Base-by-base conservation (phyloP, 345 rosid species). In the Sisymbrium irio region DNA sequence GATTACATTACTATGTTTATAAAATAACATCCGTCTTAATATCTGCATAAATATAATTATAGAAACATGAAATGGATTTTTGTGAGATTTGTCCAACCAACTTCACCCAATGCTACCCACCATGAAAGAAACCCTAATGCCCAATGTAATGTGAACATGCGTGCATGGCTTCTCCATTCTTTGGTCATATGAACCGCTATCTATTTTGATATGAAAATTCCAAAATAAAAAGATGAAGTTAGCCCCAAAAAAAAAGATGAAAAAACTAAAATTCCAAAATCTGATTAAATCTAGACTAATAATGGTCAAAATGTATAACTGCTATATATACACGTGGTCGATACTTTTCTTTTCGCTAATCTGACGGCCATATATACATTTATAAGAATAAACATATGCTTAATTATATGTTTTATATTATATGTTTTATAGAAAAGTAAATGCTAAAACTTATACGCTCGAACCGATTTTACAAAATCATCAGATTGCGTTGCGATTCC, bases 81-180 rank as follows among this genome's bases (percentile, higher is more conserved):
- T 81, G 53, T 49, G 74, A 64, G 72, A 76, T 78, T 57, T 67
- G 84, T 47, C 94, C 97, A 91, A 89, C 98, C 87, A 93, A 96
- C 92, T 89, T 86, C 91, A 93, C 88, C 98, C 89, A 89, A 86
- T 86, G 83, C 88, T 83, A 93, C 88, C 98, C 78, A 87, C 93
- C 95, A 69, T 66, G 78, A 78, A 71, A 62, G 78, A 78, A 77
- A 71, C 80, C 80, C 80, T 77, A 60, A 49, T 73, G 78, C 69
- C 78, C 69, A 65, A 74, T 76, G 59, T 55, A 59, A 74, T 76
- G 71, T 55, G 70, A 86, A 80, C 79, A 72, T 62, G 76, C 76
- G 39, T 65, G 62, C 76, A 77, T 57, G 62, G 54, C 67, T 46
- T 64, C 60, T 62, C 27, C 50, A 54, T 63, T 67, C 9, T 13